Evolutionary conservation across 306 rosid species (phyloP).

Genomic region (Glycine soja): DNA sequence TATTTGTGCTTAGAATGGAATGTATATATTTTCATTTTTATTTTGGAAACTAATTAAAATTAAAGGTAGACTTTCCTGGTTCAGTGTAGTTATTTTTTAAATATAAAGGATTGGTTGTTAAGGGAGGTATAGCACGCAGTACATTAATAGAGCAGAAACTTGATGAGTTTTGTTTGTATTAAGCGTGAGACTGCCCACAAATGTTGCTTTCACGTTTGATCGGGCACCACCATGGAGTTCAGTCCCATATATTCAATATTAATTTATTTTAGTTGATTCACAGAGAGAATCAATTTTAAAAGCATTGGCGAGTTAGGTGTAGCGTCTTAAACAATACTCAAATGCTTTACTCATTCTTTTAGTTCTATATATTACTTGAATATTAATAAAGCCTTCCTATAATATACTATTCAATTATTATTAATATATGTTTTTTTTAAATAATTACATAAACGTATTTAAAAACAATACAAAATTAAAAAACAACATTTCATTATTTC

Average conservation of each 20-base stretch:
- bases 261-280: not conserved
- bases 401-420: too few relatives aligned
- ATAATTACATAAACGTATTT: too few relatives aligned
- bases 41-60: not conserved
- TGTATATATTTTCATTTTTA: not conserved
- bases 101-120: too few relatives aligned
- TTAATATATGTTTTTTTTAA: too few relatives aligned
- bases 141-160: too few relatives aligned
- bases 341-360: not conserved
- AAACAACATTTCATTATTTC: too few relatives aligned
- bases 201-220: slow-evolving; percentile 36
- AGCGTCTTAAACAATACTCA: not conserved
- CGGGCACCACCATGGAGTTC: not conserved
- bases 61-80: not conserved
- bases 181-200: slow-evolving; percentile 12
- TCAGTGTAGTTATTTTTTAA: too few relatives aligned
- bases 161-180: not conserved
- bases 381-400: too few relatives aligned
- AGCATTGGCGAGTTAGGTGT: not conserved
- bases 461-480: too few relatives aligned
- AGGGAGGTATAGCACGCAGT: too few relatives aligned
- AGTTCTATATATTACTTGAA: too few relatives aligned
- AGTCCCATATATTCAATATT: not conserved
- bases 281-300: not conserved
- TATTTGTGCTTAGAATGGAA: not conserved